Conservation (phyloP, 495 filamentous ascomycete species). For the Neurospora tetraspora region DNA sequence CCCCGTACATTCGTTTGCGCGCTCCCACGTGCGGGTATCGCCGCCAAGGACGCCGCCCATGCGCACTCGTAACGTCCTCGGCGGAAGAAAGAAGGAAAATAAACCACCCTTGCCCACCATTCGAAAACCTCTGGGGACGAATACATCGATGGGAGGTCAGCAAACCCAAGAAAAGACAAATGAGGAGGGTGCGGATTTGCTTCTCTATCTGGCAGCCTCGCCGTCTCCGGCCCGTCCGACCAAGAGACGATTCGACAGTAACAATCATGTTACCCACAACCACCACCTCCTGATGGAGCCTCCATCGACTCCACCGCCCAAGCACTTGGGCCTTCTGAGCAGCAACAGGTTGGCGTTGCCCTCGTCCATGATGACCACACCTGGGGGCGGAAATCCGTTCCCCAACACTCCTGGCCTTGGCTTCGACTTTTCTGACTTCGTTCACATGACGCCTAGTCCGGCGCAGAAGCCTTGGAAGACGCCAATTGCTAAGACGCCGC, state of each 20-base stretch:
- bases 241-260: constrained; percentile 5
- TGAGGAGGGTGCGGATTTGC: constrained; percentile 81
- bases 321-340: constrained; percentile 16
- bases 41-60: constrained; percentile 76
- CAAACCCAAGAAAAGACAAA: constrained; percentile 37
- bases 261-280: not conserved
- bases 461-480: constrained; percentile 77
- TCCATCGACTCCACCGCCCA: constrained; percentile 81
- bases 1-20: constrained; percentile 63
- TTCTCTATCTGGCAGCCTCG: constrained; percentile 86
- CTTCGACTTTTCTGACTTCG: constrained; percentile 94
- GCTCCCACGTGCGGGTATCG: constrained; percentile 49
- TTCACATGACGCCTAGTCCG: constrained; percentile 92
- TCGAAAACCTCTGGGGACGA: not conserved
- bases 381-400: constrained; percentile 54
- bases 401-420: constrained; percentile 51
- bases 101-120: not conserved
- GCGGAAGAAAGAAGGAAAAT: constrained; percentile 20
- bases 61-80: constrained; percentile 38
- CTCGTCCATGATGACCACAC: constrained; percentile 84
- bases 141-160: not conserved
- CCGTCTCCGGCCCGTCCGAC: constrained; percentile 63
- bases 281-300: constrained; percentile 43
- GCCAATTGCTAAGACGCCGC: constrained; percentile 43
- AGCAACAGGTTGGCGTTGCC: constrained; percentile 55